Base-by-base conservation (phyloP, 2,329 filamentous ascomycete genomes). In the Colletotrichum shisoi region DNA sequence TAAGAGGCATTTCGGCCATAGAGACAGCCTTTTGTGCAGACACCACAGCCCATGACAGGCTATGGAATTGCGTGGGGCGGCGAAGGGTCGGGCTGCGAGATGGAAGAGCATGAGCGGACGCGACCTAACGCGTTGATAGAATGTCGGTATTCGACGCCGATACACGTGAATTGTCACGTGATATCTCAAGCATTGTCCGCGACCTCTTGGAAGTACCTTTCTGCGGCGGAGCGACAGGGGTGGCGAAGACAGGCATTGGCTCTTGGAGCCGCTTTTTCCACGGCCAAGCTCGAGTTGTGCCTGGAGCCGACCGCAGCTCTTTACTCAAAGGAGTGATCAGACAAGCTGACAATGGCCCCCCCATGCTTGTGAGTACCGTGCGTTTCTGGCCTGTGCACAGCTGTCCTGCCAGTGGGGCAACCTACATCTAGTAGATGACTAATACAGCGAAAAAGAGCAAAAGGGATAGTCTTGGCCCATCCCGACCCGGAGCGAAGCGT, bases 291-390 rank as follows among this genome's bases (percentile, higher is more conserved):
- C 24, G 27, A 63, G 17, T 57, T 21, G 53, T 67, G 63, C 63
- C 59, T 53, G 59, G 39, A 42, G 45, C 63, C 59, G 63, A 19
- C 19, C 59, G 57, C 24, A n/a, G n/a, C n/a, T n/a, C n/a, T n/a
- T n/a, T n/a, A n/a, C n/a, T n/a, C n/a, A n/a, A n/a, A n/a, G n/a
- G n/a, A n/a, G n/a, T n/a, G n/a, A n/a, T n/a, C n/a, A n/a, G n/a
- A n/a, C n/a, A n/a, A n/a, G n/a, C n/a, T n/a, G n/a, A n/a, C n/a
- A n/a, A n/a, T n/a, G n/a, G n/a, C n/a, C n/a, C n/a, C n/a, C n/a
- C n/a, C n/a, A n/a, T n/a, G n/a, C n/a, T n/a, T n/a, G n/a, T n/a
- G n/a, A n/a, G n/a, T n/a, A n/a, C n/a, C n/a, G n/a, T n/a, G n/a
- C n/a, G n/a, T n/a, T n/a, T n/a, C n/a, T n/a, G n/a, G n/a, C n/a